These are phyloP conservation scores for Fraxinus platypoda DNA, from an alignment of 305 asterid species.

Conservation along the genomic window DNA sequence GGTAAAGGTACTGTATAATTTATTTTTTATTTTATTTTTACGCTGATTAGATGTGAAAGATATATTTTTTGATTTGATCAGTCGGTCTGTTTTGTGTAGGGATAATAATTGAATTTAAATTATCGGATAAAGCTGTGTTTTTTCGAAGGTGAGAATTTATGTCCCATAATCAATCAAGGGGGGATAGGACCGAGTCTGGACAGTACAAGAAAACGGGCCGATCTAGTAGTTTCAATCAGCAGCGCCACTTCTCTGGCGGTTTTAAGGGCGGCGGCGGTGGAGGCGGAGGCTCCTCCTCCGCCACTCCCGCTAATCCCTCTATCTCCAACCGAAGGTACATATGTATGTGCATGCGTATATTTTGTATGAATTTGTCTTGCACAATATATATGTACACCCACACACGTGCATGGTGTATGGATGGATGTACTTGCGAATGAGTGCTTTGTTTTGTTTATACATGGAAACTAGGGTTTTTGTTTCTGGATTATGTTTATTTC, in stretches of 20 bases:
- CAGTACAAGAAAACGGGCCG: conserved; percentile 67
- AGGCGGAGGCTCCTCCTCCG: conserved; percentile 56
- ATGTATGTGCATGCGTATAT: conserved; percentile 21
- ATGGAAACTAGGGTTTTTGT: conserved; percentile 30
- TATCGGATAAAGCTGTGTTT: conserved; percentile 31
- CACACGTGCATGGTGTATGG: neutral
- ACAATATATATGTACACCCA: neutral
- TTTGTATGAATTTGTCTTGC: conserved; percentile 6
- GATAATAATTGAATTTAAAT: conserved; percentile 15
- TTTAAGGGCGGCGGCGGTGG: conserved; percentile 45
- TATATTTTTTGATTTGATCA: conserved; percentile 36
- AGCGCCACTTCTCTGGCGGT: conserved; percentile 44
- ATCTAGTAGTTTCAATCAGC: conserved; percentile 57
- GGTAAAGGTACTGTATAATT: neutral
- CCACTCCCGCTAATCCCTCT: conserved; percentile 33
- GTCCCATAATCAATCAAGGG: conserved; percentile 65
- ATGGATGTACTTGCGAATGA: conserved; percentile 13
- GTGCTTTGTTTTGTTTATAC: conserved; percentile 9
- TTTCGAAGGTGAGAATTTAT: conserved; percentile 51
- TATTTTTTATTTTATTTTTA: neutral
- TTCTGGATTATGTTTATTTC: neutral
- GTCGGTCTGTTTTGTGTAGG: conserved; percentile 41
- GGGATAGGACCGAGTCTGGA: conserved; percentile 64
- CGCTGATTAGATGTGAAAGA: neutral
- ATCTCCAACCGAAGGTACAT: conserved; percentile 43